Base-by-base conservation (phyloP, 495 filamentous ascomycete species). In the Lepidopterella palustris region DNA sequence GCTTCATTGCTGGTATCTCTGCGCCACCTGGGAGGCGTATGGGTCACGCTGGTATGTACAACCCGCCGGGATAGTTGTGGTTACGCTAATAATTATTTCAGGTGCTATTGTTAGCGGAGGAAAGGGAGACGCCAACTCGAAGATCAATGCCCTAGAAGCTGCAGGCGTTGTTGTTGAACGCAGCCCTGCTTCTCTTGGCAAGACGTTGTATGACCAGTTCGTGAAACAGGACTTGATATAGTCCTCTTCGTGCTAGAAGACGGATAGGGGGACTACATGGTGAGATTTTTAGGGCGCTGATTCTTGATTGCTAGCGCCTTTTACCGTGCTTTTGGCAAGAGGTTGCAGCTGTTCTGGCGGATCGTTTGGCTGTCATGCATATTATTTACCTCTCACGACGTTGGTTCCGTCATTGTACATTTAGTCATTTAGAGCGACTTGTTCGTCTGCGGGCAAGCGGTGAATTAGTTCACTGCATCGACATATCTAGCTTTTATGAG, bases 1-100 rank as follows among this genome's bases (percentile, higher is more conserved):
- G 86, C 73, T 99, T 99, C 78, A 99, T 99, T 70, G 93, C 93
- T 64, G 93, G 93, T 77, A 97, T 99, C 76, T 92, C 88, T 58
- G 93, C 93, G 59, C 93, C 93, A 57, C 92, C 93, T 39, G 93
- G 93, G 71, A 83, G 93, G 70, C 86, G 93, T 71, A 99, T 97
- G 93, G 93, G 93, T 64, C 93, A 99, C 80, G 93, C 93, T 66
- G 93, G 87, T 78, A 72, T 15, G 56, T 59, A 1, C 20, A n/a
- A n/a, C n/a, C n/a, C n/a, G n/a, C n/a, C n/a, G n/a, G n/a, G n/a
- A n/a, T n/a, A n/a, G n/a, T n/a, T n/a, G n/a, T n/a, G n/a, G n/a
- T n/a, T 3, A 48, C 45, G 57, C 64, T 71, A 54, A 71, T 32
- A 18, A 21, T 25, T 26, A 8, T 29, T 11, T 35, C n/a, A 79